These are phyloP conservation scores for Kwoniella dejecticola DNA, from an alignment of 768 basidiomycete species.

Conservation along the genomic window DNA sequence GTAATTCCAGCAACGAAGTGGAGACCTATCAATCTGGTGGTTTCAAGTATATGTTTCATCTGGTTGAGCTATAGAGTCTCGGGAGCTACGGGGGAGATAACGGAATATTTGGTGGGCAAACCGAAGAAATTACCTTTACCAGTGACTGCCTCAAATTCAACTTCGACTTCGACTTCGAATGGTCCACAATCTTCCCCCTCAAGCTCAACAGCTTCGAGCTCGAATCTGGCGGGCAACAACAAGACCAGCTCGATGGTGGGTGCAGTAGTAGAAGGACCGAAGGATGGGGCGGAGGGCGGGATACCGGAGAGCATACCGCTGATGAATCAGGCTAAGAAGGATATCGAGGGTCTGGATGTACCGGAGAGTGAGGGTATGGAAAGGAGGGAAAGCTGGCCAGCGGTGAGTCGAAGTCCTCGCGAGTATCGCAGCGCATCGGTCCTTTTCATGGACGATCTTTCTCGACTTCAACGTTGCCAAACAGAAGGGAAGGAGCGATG, in stretches of 20 bases:
- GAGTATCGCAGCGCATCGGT: no score
- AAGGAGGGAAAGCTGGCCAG: slow-evolving; percentile 33
- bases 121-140: slow-evolving; percentile 35
- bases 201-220: no score
- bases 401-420: slow-evolving; percentile 18
- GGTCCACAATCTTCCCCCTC: neutral
- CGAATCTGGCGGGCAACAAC: no score
- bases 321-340: slow-evolving; percentile 47
- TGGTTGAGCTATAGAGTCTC: slow-evolving; percentile 77
- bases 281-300: slow-evolving; percentile 36
- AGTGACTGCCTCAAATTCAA: no score
- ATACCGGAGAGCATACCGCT: slow-evolving; percentile 53
- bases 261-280: slow-evolving; percentile 36
- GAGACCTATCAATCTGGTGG: slow-evolving; percentile 74
- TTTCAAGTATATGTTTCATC: slow-evolving; percentile 76
- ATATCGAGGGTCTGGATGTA: slow-evolving; percentile 12
- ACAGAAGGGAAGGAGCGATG: no score
- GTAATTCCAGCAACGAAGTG: slow-evolving; percentile 73
- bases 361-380: slow-evolving; percentile 20
- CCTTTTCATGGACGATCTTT: no score
- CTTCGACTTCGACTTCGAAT: slow-evolving; percentile 13
- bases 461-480: neutral
- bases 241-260: slow-evolving; percentile 12
- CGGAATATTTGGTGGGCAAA: slow-evolving; percentile 59
- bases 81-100: slow-evolving; percentile 72